phyloP scores from a whole-genome alignment of 2,329 filamentous ascomycete species.

The Arthrinium phaeospermum region DNA sequence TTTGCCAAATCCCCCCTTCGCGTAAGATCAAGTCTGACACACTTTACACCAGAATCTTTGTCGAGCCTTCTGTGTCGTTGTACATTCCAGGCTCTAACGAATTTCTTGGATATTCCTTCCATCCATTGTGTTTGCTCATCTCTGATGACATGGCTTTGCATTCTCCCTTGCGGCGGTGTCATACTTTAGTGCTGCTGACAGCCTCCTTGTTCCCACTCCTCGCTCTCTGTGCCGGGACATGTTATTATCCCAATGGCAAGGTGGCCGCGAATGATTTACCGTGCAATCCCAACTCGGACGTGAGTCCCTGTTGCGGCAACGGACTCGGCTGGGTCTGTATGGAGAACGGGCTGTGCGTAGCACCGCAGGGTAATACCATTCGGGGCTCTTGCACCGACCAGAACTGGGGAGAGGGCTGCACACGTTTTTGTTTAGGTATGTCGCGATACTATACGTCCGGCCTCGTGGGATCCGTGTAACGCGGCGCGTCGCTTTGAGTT shows the following conservation, averaged over 20 bases:
- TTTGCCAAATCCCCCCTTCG: too few species aligned
- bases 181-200: neutral
- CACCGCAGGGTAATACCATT: neutral
- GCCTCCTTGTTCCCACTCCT: neutral
- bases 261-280: neutral
- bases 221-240: neutral
- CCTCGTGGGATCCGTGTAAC: too few species aligned
- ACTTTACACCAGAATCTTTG: too few species aligned
- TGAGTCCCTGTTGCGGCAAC: constrained; percentile 30
- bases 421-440: neutral
- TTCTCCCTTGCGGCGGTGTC: neutral
- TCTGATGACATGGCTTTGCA: neutral
- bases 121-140: neutral
- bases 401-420: neutral
- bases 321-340: constrained; percentile 30
- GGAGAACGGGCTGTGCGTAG: constrained; percentile 31
- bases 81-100: neutral
- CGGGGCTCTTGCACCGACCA: neutral
- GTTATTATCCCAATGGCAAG: neutral
- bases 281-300: neutral
- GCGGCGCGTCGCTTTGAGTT: too few species aligned
- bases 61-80: too few species aligned
- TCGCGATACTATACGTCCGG: too few species aligned
- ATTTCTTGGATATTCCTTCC: neutral
- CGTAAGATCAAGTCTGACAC: too few species aligned